phyloP scores from a whole-genome alignment of 192 early-diverging fungal species.

The Coemansia sp. region DNA sequence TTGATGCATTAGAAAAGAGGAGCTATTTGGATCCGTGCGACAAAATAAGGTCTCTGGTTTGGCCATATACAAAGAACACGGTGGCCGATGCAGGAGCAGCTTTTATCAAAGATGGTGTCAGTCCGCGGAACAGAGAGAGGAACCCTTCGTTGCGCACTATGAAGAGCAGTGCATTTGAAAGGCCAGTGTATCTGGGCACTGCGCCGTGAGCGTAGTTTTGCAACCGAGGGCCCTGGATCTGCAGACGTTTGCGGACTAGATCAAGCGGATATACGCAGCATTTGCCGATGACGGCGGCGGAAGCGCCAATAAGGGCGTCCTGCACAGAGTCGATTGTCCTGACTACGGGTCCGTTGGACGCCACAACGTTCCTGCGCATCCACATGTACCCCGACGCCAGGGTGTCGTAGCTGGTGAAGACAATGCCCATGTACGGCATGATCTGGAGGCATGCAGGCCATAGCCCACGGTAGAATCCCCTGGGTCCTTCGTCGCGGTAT shows the following conservation, averaged over 20 bases:
- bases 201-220: conserved; percentile 60
- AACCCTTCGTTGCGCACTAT: conserved; percentile 79
- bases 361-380: conserved; percentile 12
- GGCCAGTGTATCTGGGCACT: conserved; percentile 68
- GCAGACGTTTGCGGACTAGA: conserved; percentile 75
- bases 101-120: conserved; percentile 84
- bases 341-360: neutral
- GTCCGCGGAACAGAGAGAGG: conserved; percentile 84
- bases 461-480: conserved; percentile 85
- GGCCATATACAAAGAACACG: conserved; percentile 82
- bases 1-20: neutral
- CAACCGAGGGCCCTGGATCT: conserved; percentile 75
- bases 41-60: conserved; percentile 60
- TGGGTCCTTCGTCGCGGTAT: conserved; percentile 67
- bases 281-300: conserved; percentile 81
- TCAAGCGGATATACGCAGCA: conserved; percentile 89
- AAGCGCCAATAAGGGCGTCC: conserved; percentile 77
- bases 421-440: conserved; percentile 92
- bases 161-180: conserved; percentile 59
- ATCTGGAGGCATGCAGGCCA: conserved; percentile 82
- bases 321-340: conserved; percentile 26
- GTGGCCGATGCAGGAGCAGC: conserved; percentile 80
- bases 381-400: conserved; percentile 55
- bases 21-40: conserved; percentile 10
- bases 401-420: conserved; percentile 78